Base-by-base conservation (phyloP, 495 filamentous ascomycete species). In the Podospora pseudocomata region DNA sequence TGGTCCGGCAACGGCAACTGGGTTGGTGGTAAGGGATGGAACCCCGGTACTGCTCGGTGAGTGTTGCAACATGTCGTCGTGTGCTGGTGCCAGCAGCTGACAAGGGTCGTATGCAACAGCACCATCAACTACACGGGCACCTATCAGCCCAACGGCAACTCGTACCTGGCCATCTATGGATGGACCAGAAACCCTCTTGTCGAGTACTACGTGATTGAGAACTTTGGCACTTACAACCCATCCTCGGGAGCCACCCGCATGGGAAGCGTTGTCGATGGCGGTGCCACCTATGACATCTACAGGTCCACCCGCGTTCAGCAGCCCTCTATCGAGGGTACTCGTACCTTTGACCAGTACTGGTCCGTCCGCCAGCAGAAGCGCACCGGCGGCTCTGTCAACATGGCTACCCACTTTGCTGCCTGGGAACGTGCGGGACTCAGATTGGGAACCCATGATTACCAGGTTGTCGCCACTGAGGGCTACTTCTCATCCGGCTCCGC, bases 1-100 rank as follows among this genome's bases (percentile, higher is more conserved):
- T 89, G 86, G 86, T 76, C 72, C 20, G 80, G 82, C 67, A 78
- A 78, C 64, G 85, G 84, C 59, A 87, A 88, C 78, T 89, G 87
- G 67, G 86, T 88, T 64, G 86, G 82, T 27, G 88, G 88, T 59
- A 88, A 88, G 79, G 87, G 87, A 26, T 89, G 86, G 87, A 81
- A 80, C 65, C 81, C 86, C 15, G 86, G 87, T 63, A 64, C 39
- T 32, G 63, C n/a, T 49, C 56, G 69, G 72, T 73, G 65, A 1
- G 67, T 56, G 4, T 5, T 56, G 15, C 16, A 18, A 18, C 54
- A 56, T 18, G 54, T 15, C 15, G 16, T 56, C 54, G 54, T 56
- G 16, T 56, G 15, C 16, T 18, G 15, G 4, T 11, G 9, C 0
- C 20, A 19, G 16, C 18, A 27, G 23, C 18, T 30, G 27, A 68